Base-by-base conservation (phyloP, 306 rosid species). In the Betula pendula region DNA sequence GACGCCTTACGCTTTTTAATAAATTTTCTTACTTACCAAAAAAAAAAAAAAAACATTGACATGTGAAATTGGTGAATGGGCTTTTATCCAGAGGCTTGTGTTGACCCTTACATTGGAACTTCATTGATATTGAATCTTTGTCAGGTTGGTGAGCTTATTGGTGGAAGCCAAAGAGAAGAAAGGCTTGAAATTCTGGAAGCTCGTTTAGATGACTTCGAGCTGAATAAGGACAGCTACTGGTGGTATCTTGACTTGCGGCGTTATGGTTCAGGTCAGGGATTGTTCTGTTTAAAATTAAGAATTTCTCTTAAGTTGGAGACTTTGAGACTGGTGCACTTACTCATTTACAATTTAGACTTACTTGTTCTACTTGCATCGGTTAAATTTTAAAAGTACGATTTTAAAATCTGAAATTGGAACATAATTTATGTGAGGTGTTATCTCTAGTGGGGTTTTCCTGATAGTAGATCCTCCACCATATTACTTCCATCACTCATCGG, bases 211-310 rank as follows among this genome's bases (percentile, higher is more conserved):
- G 93, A 92, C 48, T 82, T 92, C 81, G 89, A 90, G 87, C 85
- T 94, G 83, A 84, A 85, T 68, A 94, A 87, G 87, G 96, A 94
- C 13, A 82, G 87, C 80, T 90, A 85, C 83, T 94, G 98, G 96
- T 94, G 97, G 98, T 94, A 94, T 86, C 97, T 94, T 81, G 98
- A 94, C 85, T 88, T 94, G 85, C 98, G 97, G 75, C 95, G 98
- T 73, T 92, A 94, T 74, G 98, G 98, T 51, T 92, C 98, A 84
- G 98, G 98, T 94, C 59, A 73, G 82, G 76, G 33, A 27, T 83
- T 77, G 33, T 47, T 66, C 67, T 75, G 75, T 82, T 70, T 10
- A 53, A 68, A 68, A 33, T 22, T 15, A 22, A 44, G 70, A 35
- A 35, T 16, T 17, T 19, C 47, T 38, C 55, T 27, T 8, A 11